These are phyloP conservation scores for Nidula niveotomentosa DNA, from an alignment of 1,284 basidiomycete genomes.

Conservation along the genomic window DNA sequence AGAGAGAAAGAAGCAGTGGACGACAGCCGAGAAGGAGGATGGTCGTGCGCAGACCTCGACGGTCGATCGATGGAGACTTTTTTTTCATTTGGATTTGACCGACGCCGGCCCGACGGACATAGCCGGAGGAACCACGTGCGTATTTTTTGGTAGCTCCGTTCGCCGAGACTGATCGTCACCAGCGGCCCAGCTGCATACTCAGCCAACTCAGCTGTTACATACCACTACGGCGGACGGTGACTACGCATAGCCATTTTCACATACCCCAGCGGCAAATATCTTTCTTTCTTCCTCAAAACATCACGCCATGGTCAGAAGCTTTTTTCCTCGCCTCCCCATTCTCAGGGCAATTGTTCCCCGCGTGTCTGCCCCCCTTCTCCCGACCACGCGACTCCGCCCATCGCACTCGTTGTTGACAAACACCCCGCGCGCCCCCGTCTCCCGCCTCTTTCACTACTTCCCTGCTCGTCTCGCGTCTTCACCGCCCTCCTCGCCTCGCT, in stretches of 20 bases:
- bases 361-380: conserved; percentile 41
- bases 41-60: conserved; percentile 11
- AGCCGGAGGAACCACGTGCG: too few species aligned
- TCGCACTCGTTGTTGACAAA: conserved; percentile 20
- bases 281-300: too few species aligned
- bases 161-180: conserved; percentile 8
- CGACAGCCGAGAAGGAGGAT: neutral
- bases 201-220: conserved; percentile 1
- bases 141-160: neutral
- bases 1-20: conserved; percentile 1
- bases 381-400: conserved; percentile 31
- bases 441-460: conserved; percentile 50
- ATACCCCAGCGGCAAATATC: too few species aligned
- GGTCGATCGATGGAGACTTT: conserved; percentile 3
- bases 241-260: too few species aligned
- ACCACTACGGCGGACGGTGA: too few species aligned
- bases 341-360: conserved; percentile 33
- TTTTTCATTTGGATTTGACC: neutral
- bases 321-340: conserved; percentile 26
- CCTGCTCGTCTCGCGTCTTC: conserved; percentile 40
- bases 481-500: conserved; percentile 16
- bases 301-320: conserved; percentile 22
- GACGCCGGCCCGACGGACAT: too few species aligned
- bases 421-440: conserved; percentile 20
- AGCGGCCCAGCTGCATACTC: conserved; percentile 4